Base-by-base conservation (phyloP, 345 rosid species). In the Arabis alpina region DNA sequence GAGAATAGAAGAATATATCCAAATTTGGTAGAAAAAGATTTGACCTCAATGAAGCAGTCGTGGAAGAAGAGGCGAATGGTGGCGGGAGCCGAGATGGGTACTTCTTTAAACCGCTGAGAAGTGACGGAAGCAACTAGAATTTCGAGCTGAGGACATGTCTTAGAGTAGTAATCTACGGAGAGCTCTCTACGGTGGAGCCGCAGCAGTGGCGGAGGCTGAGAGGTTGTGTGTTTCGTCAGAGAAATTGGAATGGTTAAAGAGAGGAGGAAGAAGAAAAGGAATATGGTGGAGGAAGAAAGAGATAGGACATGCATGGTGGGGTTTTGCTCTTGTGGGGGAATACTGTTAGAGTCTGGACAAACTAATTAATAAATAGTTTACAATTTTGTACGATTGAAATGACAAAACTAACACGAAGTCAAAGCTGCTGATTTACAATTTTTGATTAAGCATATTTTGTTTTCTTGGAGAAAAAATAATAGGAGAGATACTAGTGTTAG, bases 1-100 rank as follows among this genome's bases (percentile, higher is more conserved):
- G 14, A 23, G 10, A 32, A 43, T 6, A 39, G 12, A 61, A 41
- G 11, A 41, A 32, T 32, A 32, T 32, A 32, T 5, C 41, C 13
- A 51, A 0, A 10, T 36, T 25, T 4, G 40, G 32, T 8, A 7
- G 1, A 10, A 7, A 55, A 5, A 1, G 0, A 4, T 13, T 53
- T 73, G 68, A 93, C 97, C 73, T 87, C 89, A 24, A 93, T 87
- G 56, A 93, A 93, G 86, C 98, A 93, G 83, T 93, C 98, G 12
- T 93, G 98, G 84, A 93, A 93, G 85, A 90, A 87, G 54, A 93
- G 90, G 28, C 93, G 93, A 58, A 93, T 84, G 44, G 98, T 88
- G 79, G 98, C 96, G 2, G 98, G 89, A 8, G 83, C 92, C 0
- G 98, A 82, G 70, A 88, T 80, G 0, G 97, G 98, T 2, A 78